These are phyloP conservation scores for Tremella fuciformis DNA, from an alignment of 768 basidiomycete genomes.

Conservation along the genomic window DNA sequence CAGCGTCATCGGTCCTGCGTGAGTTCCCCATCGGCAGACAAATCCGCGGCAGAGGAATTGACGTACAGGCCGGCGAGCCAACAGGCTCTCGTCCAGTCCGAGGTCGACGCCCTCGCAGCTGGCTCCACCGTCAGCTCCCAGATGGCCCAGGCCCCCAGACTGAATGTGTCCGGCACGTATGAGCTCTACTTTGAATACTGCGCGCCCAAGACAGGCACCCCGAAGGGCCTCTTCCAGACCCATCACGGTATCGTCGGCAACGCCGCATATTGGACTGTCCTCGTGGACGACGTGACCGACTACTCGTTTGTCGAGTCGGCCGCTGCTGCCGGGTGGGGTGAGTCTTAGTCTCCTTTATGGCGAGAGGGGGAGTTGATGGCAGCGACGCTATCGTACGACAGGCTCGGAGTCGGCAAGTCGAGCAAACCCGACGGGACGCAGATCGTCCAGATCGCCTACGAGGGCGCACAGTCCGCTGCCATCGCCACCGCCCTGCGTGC, in stretches of 20 bases:
- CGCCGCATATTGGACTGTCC: constrained; percentile 37
- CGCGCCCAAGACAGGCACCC: constrained; percentile 25
- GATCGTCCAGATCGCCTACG: constrained; percentile 34
- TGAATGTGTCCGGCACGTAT: constrained; percentile 30
- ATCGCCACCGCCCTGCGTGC: constrained; percentile 26
- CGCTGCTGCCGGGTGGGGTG: constrained; percentile 28
- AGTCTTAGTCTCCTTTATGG: not conserved
- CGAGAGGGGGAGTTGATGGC: not conserved
- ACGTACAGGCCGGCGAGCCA: not conserved
- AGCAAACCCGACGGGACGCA: constrained; percentile 35
- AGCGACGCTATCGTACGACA: constrained; percentile 39
- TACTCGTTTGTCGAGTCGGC: constrained; percentile 34
- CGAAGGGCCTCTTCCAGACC: constrained; percentile 30
- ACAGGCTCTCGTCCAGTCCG: not conserved
- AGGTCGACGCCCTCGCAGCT: not conserved
- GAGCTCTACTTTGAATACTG: constrained; percentile 37
- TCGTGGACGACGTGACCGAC: constrained; percentile 20
- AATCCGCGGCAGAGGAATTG: no score
- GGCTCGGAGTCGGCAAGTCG: constrained; percentile 38
- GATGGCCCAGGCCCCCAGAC: constrained; percentile 15
- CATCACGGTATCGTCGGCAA: constrained; percentile 33
- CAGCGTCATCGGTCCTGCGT: constrained; percentile 1
- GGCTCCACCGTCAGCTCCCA: constrained; percentile 22
- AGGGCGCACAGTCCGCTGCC: constrained; percentile 31
- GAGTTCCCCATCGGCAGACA: not conserved